phyloP scores from a whole-genome alignment of 164 flowering plant genomes.

The Nymphaea thermarum region DNA sequence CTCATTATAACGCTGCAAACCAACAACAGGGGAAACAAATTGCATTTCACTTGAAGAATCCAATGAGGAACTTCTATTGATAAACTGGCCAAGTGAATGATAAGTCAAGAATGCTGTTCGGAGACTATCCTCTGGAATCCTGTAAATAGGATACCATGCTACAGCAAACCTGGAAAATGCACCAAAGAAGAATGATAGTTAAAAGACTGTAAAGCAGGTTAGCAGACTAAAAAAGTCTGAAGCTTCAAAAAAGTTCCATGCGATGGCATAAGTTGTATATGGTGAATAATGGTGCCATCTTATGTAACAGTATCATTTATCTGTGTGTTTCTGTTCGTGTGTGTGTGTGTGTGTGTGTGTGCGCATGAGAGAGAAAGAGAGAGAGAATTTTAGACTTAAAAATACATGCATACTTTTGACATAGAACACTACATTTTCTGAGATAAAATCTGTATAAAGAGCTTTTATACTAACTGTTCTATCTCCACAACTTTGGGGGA shows the following conservation, averaged over 20 bases:
- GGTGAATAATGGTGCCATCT: neutral
- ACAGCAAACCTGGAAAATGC: slow-evolving; percentile 57
- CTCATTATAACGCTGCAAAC: slow-evolving; percentile 65
- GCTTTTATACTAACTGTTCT: too few relatives aligned
- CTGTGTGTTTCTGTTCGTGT: too few relatives aligned
- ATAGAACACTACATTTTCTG: neutral
- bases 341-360: neutral
- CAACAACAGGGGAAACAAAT: slow-evolving; percentile 52
- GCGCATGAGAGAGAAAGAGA: neutral
- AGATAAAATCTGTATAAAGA: neutral
- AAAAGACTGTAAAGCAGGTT: too few relatives aligned
- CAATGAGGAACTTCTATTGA: slow-evolving; percentile 15
- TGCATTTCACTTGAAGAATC: slow-evolving; percentile 15
- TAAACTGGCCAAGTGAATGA: slow-evolving; percentile 64
- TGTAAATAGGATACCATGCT: slow-evolving; percentile 90
- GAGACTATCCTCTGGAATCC: slow-evolving; percentile 57
- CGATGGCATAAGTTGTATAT: neutral
- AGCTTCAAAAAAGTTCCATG: neutral
- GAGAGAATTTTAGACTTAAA: neutral
- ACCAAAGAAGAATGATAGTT: too few relatives aligned
- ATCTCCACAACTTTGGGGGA: neutral
- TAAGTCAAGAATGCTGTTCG: slow-evolving; percentile 73
- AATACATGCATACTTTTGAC: neutral
- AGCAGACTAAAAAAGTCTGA: neutral
- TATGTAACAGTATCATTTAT: neutral